A percentile compares a stretch with the other conserved stretches of the same genome.
phyloP scores from a whole-genome alignment of 257 asterid genomes.

The Leonotis leonurus region DNA sequence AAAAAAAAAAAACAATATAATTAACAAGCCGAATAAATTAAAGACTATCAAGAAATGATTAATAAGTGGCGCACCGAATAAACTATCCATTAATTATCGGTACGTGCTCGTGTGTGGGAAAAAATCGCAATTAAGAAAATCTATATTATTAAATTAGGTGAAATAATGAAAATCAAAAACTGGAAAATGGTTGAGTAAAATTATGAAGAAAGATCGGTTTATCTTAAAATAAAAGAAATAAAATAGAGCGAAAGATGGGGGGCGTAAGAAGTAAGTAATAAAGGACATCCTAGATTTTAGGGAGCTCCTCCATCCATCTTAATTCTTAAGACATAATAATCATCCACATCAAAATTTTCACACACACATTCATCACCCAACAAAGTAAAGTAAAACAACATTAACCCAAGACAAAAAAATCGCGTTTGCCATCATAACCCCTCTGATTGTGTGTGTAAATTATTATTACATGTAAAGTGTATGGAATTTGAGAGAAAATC shows the following conservation, averaged over 20 bases:
- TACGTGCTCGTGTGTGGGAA: too few relatives aligned
- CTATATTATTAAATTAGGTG: too few relatives aligned
- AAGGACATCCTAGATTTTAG: conserved; percentile 15
- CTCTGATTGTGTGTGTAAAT: conserved; percentile 6
- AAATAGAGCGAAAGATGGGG: conserved; percentile 1
- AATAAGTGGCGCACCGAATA: too few relatives aligned
- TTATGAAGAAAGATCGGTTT: too few relatives aligned
- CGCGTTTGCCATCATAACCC: conserved; percentile 19
- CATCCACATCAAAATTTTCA: conserved; percentile 5
- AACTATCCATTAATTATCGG: too few relatives aligned
- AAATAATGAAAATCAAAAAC: too few relatives aligned
- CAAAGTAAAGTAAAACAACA: neutral
- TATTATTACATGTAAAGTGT: neutral
- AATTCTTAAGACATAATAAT: conserved; percentile 25
- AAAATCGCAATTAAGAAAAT: too few relatives aligned
- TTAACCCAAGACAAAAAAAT: conserved; percentile 9
- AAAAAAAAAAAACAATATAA: too few relatives aligned
- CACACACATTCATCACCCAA: neutral
- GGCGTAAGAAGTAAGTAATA: conserved; percentile 26
- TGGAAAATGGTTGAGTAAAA: too few relatives aligned
- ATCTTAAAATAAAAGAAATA: too few relatives aligned
- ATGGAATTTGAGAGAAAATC: neutral
- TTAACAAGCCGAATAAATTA: too few relatives aligned
- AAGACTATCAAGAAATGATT: too few relatives aligned
- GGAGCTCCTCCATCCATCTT: conserved; percentile 4